Conservation (phyloP, 2,329 filamentous ascomycete genomes). For the Diaporthe destruens region DNA sequence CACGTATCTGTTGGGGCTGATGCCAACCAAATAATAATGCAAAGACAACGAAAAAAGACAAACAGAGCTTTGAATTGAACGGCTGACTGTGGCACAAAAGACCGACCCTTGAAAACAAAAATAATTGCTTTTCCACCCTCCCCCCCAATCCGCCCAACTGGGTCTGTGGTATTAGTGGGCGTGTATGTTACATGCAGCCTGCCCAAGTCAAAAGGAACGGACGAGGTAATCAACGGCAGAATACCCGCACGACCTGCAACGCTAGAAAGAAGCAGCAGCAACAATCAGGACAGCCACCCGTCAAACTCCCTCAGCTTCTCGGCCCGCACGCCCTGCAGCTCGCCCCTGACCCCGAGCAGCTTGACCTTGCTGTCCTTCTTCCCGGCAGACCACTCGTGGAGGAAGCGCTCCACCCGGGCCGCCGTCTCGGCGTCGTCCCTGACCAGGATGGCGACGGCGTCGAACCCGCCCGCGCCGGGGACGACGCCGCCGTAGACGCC, state of each 20-base stretch:
- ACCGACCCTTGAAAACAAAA: no score
- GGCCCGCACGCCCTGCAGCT: conserved; percentile 73
- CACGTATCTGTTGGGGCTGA: conserved; percentile 10
- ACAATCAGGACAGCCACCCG: conserved; percentile 55
- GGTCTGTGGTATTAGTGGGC: conserved; percentile 13
- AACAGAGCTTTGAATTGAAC: conserved; percentile 6
- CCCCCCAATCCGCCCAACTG: neutral
- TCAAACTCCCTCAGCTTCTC: conserved; percentile 61
- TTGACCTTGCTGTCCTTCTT: conserved; percentile 73
- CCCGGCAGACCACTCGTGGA: conserved; percentile 72
- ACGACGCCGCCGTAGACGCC: conserved; percentile 94
- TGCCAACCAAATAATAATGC: conserved; percentile 1
- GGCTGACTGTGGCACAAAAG: neutral
- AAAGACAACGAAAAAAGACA: neutral
- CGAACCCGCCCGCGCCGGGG: conserved; percentile 92
- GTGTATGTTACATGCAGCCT: neutral
- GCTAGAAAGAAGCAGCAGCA: neutral
- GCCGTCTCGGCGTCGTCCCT: conserved; percentile 77
- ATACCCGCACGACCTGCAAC: neutral
- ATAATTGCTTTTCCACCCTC: neutral
- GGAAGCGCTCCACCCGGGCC: conserved; percentile 68
- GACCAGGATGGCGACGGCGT: conserved; percentile 86
- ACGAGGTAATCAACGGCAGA: neutral
- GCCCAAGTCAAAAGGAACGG: neutral
- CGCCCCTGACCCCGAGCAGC: conserved; percentile 77